Conservation (phyloP, 2,329 filamentous ascomycete species). For the Leptographium radiaticola region DNA sequence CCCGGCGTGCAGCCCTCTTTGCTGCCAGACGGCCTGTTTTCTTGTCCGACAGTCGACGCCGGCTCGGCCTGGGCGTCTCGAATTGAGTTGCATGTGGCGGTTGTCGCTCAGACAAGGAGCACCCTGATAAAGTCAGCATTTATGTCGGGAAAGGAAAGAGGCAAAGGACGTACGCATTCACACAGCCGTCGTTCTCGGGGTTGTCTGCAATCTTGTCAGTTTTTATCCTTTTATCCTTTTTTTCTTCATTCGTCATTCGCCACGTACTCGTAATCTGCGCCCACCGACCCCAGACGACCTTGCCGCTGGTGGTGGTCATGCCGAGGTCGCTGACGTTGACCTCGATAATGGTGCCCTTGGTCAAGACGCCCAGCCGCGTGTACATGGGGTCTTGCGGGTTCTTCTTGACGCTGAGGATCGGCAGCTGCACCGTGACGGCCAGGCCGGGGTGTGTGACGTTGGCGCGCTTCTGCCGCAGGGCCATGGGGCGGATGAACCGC, state of each 20-base stretch:
- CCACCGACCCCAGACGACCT: conserved; percentile 85
- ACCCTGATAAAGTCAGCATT: not conserved
- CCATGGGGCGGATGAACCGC: conserved; percentile 30
- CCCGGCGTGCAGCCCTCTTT: too few relatives aligned
- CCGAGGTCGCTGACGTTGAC: conserved; percentile 90
- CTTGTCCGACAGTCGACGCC: too few relatives aligned
- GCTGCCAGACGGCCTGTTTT: too few relatives aligned
- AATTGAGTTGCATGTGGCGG: too few relatives aligned
- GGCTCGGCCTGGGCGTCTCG: too few relatives aligned
- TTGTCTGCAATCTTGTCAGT: conserved; percentile 7
- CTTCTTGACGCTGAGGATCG: conserved; percentile 58
- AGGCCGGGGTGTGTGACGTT: conserved; percentile 38
- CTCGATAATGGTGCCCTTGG: conserved; percentile 69
- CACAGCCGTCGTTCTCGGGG: conserved; percentile 14
- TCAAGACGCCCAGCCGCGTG: conserved; percentile 70
- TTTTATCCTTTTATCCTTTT: too few relatives aligned
- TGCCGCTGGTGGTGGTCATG: conserved; percentile 78
- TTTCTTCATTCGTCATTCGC: too few relatives aligned
- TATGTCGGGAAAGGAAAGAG: not conserved
- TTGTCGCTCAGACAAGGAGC: conserved; percentile 1
- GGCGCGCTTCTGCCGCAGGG: conserved; percentile 62
- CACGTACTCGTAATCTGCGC: conserved; percentile 47
- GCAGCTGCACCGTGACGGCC: conserved; percentile 62
- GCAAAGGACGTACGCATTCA: conserved; percentile 8
- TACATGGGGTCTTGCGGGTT: conserved; percentile 80